A percentile compares a stretch with the other conserved stretches of the same genome.
Evolutionary conservation across 768 basidiomycete species (phyloP).

Genomic region (Bullera alba): DNA sequence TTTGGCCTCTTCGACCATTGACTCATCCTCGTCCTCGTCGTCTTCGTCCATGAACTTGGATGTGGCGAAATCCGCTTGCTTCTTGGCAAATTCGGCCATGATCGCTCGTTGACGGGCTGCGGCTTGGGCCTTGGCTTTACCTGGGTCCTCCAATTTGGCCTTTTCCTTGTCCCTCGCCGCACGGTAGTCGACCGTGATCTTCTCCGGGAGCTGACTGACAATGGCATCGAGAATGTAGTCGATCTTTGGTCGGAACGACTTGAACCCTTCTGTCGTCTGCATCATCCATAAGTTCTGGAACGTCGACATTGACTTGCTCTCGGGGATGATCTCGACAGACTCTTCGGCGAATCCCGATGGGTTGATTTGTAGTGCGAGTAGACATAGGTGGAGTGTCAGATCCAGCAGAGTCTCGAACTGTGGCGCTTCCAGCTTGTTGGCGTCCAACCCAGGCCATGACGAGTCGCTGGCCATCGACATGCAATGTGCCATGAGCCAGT

Average conservation of each 20-base stretch:
- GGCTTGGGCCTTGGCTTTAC: slow-evolving; percentile 55
- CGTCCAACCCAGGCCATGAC: slow-evolving; percentile 18
- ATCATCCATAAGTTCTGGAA: slow-evolving; percentile 62
- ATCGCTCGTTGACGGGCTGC: slow-evolving; percentile 71
- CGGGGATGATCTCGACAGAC: slow-evolving; percentile 50
- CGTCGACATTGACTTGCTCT: slow-evolving; percentile 13
- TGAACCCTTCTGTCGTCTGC: slow-evolving; percentile 66
- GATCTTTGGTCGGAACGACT: slow-evolving; percentile 62
- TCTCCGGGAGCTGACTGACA: slow-evolving; percentile 54
- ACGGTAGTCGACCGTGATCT: slow-evolving; percentile 49
- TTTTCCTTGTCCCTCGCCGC: slow-evolving; percentile 9
- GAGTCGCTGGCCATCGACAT: slow-evolving; percentile 21
- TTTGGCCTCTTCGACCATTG: slow-evolving; percentile 28
- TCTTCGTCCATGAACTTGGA: slow-evolving; percentile 65
- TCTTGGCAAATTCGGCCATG: slow-evolving; percentile 90
- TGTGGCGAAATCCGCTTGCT: slow-evolving; percentile 60
- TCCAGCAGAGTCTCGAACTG: slow-evolving; percentile 74
- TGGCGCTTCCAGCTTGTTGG: slow-evolving; percentile 14
- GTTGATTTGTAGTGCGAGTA: slow-evolving; percentile 74
- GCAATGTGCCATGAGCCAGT: slow-evolving; percentile 54
- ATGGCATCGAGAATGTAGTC: slow-evolving; percentile 68
- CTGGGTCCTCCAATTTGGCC: slow-evolving; percentile 33
- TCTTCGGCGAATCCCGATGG: slow-evolving; percentile 58
- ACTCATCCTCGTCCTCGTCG: slow-evolving; percentile 54
- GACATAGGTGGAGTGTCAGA: slow-evolving; percentile 74